Evolutionary conservation across 2,329 filamentous ascomycete species (phyloP).

Genomic region (Talaromyces sp.): DNA sequence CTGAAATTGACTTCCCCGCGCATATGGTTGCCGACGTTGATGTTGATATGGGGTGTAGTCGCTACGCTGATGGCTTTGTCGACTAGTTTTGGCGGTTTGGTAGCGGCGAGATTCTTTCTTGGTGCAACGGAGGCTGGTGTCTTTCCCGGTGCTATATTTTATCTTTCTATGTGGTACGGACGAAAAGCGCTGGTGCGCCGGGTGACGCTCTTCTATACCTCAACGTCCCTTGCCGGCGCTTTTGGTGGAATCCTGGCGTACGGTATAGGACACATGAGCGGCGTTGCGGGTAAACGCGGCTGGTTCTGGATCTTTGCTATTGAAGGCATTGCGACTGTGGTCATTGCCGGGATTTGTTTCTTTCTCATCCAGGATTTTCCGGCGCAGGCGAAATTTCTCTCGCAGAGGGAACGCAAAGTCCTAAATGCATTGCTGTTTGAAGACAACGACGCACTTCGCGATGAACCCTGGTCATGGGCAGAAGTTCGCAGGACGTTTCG

Average conservation of each 20-base stretch:
- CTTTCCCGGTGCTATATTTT: conserved; percentile 53
- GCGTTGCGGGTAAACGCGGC: conserved; percentile 42
- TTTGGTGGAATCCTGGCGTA: conserved; percentile 74
- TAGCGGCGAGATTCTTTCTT: conserved; percentile 53
- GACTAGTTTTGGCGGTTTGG: conserved; percentile 19
- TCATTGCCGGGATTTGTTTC: conserved; percentile 48
- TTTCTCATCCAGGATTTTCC: conserved; percentile 36
- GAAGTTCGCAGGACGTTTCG: conserved; percentile 59
- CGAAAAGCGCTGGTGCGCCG: conserved; percentile 55
- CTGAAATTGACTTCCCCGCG: conserved; percentile 31
- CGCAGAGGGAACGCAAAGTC: conserved; percentile 38
- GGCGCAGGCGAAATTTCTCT: conserved; percentile 37
- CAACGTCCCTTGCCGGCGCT: conserved; percentile 54
- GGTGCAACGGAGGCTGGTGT: conserved; percentile 58
- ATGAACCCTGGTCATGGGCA: conserved; percentile 64
- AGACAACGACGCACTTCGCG: conserved; percentile 46
- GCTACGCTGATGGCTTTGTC: conserved; percentile 16
- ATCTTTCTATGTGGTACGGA: conserved; percentile 61
- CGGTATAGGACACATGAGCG: conserved; percentile 83
- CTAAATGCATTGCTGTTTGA: conserved; percentile 36
- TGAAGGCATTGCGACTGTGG: conserved; percentile 63
- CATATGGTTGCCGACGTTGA: conserved; percentile 38
- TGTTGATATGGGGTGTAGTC: conserved; percentile 31
- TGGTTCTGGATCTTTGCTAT: conserved; percentile 52
- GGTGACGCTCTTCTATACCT: conserved; percentile 57